phyloP scores from a whole-genome alignment of 495 filamentous ascomycete species.

The Chaetomium cochliodes region DNA sequence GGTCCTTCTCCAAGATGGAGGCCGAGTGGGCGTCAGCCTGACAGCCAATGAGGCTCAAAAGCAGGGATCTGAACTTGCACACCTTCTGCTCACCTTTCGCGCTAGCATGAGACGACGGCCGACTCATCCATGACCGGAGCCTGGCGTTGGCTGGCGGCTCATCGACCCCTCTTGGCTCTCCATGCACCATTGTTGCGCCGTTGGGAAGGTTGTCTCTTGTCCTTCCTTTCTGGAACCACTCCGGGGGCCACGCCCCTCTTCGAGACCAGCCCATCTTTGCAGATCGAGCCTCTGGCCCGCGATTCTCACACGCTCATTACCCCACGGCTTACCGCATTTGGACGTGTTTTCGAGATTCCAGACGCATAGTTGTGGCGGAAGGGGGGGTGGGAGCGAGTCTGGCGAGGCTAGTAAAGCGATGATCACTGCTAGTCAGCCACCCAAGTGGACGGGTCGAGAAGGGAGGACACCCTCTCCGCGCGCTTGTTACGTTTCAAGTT shows the following conservation, averaged over 20 bases:
- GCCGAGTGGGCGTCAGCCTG: slow-evolving; percentile 33
- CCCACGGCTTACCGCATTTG: slow-evolving; percentile 22
- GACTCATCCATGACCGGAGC: slow-evolving; percentile 32
- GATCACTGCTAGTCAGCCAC: slow-evolving; percentile 19
- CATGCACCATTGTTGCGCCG: slow-evolving; percentile 29
- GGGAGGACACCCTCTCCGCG: slow-evolving; percentile 21
- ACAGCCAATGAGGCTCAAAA: slow-evolving; percentile 40
- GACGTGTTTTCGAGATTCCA: slow-evolving; percentile 11
- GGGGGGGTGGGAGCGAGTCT: slow-evolving; percentile 6
- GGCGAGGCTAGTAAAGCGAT: not conserved
- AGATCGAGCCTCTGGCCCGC: slow-evolving; percentile 1
- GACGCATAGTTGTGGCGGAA: slow-evolving; percentile 17
- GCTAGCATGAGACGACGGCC: slow-evolving; percentile 33
- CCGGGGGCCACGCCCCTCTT: not conserved
- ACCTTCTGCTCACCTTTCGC: slow-evolving; percentile 39
- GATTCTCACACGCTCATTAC: slow-evolving; percentile 9
- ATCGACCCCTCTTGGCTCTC: slow-evolving; percentile 17
- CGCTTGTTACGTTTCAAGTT: slow-evolving; percentile 42
- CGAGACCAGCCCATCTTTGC: slow-evolving; percentile 5
- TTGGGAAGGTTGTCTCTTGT: slow-evolving; percentile 15
- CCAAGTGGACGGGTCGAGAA: slow-evolving; percentile 16
- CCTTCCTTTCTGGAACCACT: slow-evolving; percentile 7
- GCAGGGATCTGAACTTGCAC: slow-evolving; percentile 38
- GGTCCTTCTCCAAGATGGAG: slow-evolving; percentile 33
- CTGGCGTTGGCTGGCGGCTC: slow-evolving; percentile 25